Evolutionary conservation across 306 rosid genomes (phyloP).

Genomic region (Leucaena leucocephala): DNA sequence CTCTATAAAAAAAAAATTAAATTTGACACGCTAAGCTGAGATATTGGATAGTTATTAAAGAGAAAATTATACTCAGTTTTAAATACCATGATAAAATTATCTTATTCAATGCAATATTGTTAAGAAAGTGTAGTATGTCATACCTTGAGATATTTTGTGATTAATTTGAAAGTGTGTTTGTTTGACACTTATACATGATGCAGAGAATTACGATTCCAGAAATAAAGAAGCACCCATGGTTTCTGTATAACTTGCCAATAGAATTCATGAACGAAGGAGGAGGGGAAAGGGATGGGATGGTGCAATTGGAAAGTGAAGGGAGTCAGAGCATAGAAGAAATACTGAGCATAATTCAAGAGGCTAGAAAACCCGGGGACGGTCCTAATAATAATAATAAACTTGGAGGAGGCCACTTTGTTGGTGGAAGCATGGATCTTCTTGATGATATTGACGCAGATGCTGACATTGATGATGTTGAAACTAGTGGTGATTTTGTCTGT

Average conservation of each 20-base stretch:
- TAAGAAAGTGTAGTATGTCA: too few species aligned
- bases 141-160: not conserved
- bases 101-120: too few species aligned
- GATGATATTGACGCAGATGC: conserved; percentile 15
- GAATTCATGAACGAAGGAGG: conserved; percentile 3
- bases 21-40: too few species aligned
- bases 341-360: conserved; percentile 15
- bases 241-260: not conserved
- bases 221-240: conserved; percentile 10
- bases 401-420: not conserved
- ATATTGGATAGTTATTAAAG: too few species aligned
- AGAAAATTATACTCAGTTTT: too few species aligned
- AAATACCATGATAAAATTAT: too few species aligned
- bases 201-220: conserved; percentile 23
- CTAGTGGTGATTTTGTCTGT: conserved; percentile 19
- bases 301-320: not conserved
- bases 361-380: not conserved
- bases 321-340: conserved; percentile 8
- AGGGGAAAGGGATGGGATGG: not conserved
- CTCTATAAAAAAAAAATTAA: too few species aligned
- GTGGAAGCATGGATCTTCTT: conserved; percentile 23
- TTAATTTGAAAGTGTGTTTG: not conserved
- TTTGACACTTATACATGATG: not conserved
- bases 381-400: not conserved
- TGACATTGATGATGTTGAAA: conserved; percentile 16